A percentile compares a stretch with the other conserved stretches of the same genome.
phyloP scores from a whole-genome alignment of 176 grass and related monocot species.

The Eremochloa ophiuroides region DNA sequence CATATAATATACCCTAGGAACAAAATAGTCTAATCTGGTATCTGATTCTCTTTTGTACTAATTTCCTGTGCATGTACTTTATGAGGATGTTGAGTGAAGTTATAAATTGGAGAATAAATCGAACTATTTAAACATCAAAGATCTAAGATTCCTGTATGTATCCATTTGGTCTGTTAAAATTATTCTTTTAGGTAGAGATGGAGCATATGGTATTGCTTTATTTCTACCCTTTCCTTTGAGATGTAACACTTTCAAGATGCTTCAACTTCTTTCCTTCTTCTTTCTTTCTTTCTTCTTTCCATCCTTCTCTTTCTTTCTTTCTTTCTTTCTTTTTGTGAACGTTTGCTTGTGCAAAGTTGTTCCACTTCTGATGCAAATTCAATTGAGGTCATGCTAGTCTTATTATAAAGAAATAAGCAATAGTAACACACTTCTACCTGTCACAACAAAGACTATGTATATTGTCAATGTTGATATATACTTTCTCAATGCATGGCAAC shows the following conservation, averaged over 20 bases:
- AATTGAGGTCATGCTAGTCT: neutral
- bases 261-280: neutral
- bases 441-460: neutral
- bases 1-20: neutral
- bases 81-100: neutral
- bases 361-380: neutral
- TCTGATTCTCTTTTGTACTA: neutral
- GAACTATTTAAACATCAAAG: neutral
- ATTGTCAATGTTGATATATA: neutral
- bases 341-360: neutral
- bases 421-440: neutral
- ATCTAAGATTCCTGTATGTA: neutral
- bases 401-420: neutral
- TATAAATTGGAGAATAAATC: neutral
- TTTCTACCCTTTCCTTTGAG: neutral
- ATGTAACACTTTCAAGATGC: neutral
- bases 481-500: neutral
- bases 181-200: neutral
- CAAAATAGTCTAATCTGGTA: neutral
- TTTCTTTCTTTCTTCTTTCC: neutral
- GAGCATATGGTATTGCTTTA: neutral
- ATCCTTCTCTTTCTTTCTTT: neutral
- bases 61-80: neutral
- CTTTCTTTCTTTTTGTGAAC: neutral
- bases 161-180: neutral